phyloP scores from a whole-genome alignment of 2,329 filamentous ascomycete species.

The Helicocarpus griseus region DNA sequence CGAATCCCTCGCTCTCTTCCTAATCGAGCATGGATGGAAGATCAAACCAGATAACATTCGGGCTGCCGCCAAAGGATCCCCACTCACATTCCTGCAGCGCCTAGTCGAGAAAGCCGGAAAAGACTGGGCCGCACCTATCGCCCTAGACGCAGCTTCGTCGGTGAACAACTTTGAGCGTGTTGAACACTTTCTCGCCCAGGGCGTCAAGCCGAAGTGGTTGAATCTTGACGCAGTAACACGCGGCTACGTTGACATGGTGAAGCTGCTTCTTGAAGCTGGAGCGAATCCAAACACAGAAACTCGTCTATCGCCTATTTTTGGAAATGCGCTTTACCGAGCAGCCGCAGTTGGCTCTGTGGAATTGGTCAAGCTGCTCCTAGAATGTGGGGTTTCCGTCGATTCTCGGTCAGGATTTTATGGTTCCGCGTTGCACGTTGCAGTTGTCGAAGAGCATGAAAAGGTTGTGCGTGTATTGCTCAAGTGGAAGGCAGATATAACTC shows the following conservation, averaged over 20 bases:
- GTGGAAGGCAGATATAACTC: not conserved
- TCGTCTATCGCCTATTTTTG: not conserved
- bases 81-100: not conserved
- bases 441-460: not conserved
- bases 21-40: not conserved
- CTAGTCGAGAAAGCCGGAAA: not conserved
- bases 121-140: not conserved
- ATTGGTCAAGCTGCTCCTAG: not conserved
- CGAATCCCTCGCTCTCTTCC: not conserved
- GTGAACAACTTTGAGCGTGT: not conserved
- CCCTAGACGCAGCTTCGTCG: not conserved
- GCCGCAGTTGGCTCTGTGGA: not conserved
- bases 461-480: not conserved
- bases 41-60: not conserved
- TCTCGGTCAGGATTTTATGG: not conserved
- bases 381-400: not conserved
- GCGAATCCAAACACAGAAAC: slow-evolving; percentile 1
- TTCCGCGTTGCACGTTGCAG: not conserved
- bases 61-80: not conserved
- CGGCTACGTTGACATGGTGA: not conserved
- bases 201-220: not conserved
- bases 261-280: not conserved
- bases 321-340: not conserved
- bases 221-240: not conserved
- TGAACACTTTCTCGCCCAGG: not conserved